Conservation (phyloP, 371 early-diverging fungal genomes). For the Sporodiniella umbellata region DNA sequence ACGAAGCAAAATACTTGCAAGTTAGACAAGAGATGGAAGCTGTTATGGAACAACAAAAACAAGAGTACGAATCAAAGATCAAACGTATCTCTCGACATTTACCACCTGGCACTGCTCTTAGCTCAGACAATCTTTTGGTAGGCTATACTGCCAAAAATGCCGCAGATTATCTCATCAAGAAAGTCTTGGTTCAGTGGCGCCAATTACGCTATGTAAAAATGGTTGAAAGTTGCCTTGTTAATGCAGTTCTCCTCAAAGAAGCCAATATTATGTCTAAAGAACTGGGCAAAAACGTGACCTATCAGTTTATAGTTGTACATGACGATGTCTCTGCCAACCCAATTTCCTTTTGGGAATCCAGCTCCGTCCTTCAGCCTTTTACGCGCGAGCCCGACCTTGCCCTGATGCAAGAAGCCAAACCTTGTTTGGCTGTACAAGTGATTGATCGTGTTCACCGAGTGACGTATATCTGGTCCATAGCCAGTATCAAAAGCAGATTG, state of each 20-base stretch:
- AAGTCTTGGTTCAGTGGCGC: conserved; percentile 50
- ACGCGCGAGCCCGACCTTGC: conserved; percentile 42
- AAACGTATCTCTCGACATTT: conserved; percentile 41
- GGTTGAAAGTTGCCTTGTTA: conserved; percentile 62
- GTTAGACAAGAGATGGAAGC: conserved; percentile 51
- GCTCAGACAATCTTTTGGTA: conserved; percentile 30
- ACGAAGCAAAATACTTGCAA: conserved; percentile 26
- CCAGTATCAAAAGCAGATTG: conserved; percentile 57
- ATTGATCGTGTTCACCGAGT: conserved; percentile 63
- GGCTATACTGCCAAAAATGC: conserved; percentile 33
- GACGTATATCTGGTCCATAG: conserved; percentile 73
- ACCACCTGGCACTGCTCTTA: conserved; percentile 27
- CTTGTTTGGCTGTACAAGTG: conserved; percentile 63
- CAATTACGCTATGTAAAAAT: conserved; percentile 59
- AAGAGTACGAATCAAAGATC: conserved; percentile 50
- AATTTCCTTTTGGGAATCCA: conserved; percentile 61
- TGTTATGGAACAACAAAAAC: conserved; percentile 46
- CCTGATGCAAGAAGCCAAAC: conserved; percentile 41
- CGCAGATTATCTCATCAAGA: conserved; percentile 36
- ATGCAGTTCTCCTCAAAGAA: conserved; percentile 71
- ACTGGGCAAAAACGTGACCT: conserved; percentile 68
- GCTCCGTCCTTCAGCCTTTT: conserved; percentile 29
- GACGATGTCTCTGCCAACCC: conserved; percentile 43
- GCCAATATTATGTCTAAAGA: conserved; percentile 83
- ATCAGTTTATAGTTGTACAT: conserved; percentile 72